A percentile compares a stretch with the other conserved stretches of the same genome.
phyloP scores from a whole-genome alignment of 2,329 filamentous ascomycete genomes.

The Diaporthe velutina region DNA sequence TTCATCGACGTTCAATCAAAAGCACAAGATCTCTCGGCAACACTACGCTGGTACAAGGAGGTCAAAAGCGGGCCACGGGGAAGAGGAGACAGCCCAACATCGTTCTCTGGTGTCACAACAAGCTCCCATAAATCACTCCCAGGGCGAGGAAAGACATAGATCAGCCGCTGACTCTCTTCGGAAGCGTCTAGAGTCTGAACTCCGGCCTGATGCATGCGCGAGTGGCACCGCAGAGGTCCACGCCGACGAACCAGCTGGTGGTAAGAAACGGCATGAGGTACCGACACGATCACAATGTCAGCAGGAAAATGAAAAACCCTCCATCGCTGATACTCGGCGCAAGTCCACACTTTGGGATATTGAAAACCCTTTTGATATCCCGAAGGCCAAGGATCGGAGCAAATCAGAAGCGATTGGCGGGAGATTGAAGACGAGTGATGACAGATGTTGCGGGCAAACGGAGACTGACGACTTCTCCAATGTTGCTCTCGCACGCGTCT shows the following conservation, averaged over 20 bases:
- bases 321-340: neutral
- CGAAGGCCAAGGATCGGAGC: neutral
- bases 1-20: constrained; percentile 30
- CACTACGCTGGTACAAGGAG: neutral
- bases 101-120: neutral
- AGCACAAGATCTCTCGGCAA: neutral
- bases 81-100: neutral
- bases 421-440: neutral
- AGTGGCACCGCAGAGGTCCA: neutral
- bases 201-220: neutral
- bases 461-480: neutral
- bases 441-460: neutral
- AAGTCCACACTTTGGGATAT: constrained; percentile 25
- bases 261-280: neutral
- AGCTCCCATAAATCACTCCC: neutral
- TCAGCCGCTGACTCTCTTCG: constrained; percentile 7
- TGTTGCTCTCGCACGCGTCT: neutral
- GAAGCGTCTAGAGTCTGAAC: constrained; percentile 25
- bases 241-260: no score
- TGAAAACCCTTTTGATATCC: constrained; percentile 24
- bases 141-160: neutral
- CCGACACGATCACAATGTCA: neutral
- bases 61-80: neutral
- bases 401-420: neutral
- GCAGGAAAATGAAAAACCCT: neutral